These are phyloP conservation scores for Penicillium canariense DNA, from an alignment of 495 filamentous ascomycete species.

Conservation along the genomic window DNA sequence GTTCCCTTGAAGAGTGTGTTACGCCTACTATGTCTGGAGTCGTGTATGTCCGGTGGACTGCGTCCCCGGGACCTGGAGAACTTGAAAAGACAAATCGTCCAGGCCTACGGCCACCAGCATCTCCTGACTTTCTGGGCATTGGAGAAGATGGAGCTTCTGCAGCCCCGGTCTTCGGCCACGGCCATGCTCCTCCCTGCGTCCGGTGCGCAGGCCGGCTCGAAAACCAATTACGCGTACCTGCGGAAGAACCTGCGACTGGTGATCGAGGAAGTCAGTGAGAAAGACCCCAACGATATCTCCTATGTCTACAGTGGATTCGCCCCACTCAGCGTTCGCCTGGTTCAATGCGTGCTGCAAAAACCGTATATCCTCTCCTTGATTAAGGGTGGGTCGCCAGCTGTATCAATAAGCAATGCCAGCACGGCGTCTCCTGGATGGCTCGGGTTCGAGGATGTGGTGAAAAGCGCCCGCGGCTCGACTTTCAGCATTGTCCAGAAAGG, in stretches of 20 bases:
- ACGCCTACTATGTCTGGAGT: conserved; percentile 85
- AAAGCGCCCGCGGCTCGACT: conserved; percentile 77
- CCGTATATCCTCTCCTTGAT: conserved; percentile 70
- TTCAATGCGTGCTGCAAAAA: conserved; percentile 96
- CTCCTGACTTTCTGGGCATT: conserved; percentile 84
- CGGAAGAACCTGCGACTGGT: conserved; percentile 84
- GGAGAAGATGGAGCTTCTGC: conserved; percentile 83
- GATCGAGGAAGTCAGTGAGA: conserved; percentile 94
- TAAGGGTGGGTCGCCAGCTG: conserved; percentile 50
- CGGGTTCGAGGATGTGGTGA: conserved; percentile 85
- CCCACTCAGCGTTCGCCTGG: conserved; percentile 84
- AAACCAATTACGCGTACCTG: conserved; percentile 88
- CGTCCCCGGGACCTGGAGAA: conserved; percentile 82
- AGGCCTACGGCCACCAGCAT: conserved; percentile 94
- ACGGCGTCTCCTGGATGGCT: conserved; percentile 78
- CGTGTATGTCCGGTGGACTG: conserved; percentile 83
- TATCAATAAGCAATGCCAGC: conserved; percentile 47
- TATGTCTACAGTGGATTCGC: conserved; percentile 98
- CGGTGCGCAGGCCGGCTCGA: conserved; percentile 55
- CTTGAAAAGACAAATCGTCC: conserved; percentile 82
- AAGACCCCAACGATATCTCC: conserved; percentile 92
- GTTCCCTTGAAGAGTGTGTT: conserved; percentile 75
- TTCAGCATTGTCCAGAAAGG: conserved; percentile 93
- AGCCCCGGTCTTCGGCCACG: conserved; percentile 66
- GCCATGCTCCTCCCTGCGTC: conserved; percentile 66